Base-by-base conservation (phyloP, 352 stramenopile species). In the Phytophthora pistaciae region DNA sequence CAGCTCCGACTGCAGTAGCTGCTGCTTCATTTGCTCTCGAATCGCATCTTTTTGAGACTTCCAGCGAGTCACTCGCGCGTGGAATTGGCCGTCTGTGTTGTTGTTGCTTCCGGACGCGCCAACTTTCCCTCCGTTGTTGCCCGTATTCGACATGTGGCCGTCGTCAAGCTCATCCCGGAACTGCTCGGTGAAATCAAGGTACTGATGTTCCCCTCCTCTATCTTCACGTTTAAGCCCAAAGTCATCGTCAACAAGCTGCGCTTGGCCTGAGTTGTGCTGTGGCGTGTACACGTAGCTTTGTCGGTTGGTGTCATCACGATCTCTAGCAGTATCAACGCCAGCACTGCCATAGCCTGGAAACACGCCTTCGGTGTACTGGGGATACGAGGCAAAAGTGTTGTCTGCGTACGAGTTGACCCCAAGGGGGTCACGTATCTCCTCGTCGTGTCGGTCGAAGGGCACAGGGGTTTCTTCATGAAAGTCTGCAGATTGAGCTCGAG, bases 1-100 rank as follows among this genome's bases (percentile, higher is more conserved):
- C 0, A 95, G 75, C 68, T 95, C 87, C 11, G 70, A 80, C 56
- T 93, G 85, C 48, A 93, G 70, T 52, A 92, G 57, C 42, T 95
- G 85, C 70, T 95, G 85, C 68, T 93, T 93, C 74, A 95, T 87
- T 18, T 92, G 83, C 61, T 95, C 85, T 58, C 85, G 87, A 49
- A 88, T 68, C 1, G 82, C 85, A 57, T 95, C 85, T 42, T 93
- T 93, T 57, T 93, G 87, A 8, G 85, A 91, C 53, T 91, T 92
- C 85, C 87, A 95, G 3, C 84, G 83, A 20, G 85, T 91, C 36
- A 92, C 84, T 36, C 87, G 85, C 2, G 84, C 70, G 63, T 93
- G 87, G 58, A 95, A 95, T 66, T 87, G 79, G 40, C 53, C 74
- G 29, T 88, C 83, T 23, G 70, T 77, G 14, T 69, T 72, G 48